Percentiles rank a stretch among this genome's conserved stretches.
phyloP scores from a whole-genome alignment of 225 moss, liverwort and hornwort species.

The Marchantia polymorpha region DNA sequence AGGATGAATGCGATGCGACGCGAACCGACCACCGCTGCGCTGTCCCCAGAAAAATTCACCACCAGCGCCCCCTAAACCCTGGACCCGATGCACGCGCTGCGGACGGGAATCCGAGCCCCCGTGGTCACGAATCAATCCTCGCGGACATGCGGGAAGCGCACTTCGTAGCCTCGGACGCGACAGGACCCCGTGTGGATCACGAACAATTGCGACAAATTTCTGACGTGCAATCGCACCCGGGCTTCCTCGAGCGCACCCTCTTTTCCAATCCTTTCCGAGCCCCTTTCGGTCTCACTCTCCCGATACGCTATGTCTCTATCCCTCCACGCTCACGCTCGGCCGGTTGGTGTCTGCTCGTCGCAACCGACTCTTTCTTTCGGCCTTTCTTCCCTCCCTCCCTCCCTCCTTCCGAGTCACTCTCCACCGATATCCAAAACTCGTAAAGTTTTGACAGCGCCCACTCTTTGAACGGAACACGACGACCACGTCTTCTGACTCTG shows the following conservation, averaged over 20 bases:
- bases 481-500: neutral
- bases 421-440: neutral
- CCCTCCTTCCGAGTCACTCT: neutral
- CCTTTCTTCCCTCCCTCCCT: neutral
- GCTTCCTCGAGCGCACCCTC: neutral
- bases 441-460: neutral
- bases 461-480: neutral
- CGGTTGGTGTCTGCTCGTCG: neutral
- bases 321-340: neutral
- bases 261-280: neutral
- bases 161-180: neutral
- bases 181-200: slow-evolving; percentile 1
- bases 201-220: neutral
- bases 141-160: neutral
- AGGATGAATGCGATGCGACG: neutral
- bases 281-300: neutral
- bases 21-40: neutral
- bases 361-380: neutral
- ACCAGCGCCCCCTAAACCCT: slow-evolving; percentile 4
- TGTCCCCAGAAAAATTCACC: neutral
- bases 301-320: neutral
- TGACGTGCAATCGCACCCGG: neutral
- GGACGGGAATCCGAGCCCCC: neutral
- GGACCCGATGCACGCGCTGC: neutral
- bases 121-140: neutral